phyloP scores from a whole-genome alignment of 306 rosid genomes.

The Sindora glabra region DNA sequence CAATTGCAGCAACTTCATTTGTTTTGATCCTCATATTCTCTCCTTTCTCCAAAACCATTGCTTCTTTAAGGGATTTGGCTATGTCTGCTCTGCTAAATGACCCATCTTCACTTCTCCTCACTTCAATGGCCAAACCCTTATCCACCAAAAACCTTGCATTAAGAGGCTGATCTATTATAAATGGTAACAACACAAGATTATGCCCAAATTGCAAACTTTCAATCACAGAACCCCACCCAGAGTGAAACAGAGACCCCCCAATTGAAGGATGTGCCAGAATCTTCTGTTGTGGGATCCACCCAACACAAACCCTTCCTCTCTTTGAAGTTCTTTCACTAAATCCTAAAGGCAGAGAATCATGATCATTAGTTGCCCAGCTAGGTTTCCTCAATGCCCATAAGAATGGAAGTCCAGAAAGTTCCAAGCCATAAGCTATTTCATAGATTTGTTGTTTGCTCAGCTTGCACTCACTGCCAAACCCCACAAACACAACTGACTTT shows the following conservation, averaged over 20 bases:
- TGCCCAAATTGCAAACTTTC: slow-evolving; percentile 37
- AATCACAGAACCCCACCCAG: slow-evolving; percentile 37
- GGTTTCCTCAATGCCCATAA: slow-evolving; percentile 35
- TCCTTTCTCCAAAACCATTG: slow-evolving; percentile 34
- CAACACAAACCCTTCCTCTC: slow-evolving; percentile 17
- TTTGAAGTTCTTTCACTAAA: slow-evolving; percentile 15
- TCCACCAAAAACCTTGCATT: slow-evolving; percentile 35
- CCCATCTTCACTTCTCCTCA: slow-evolving; percentile 31
- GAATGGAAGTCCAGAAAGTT: slow-evolving; percentile 32
- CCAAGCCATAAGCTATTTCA: slow-evolving; percentile 40
- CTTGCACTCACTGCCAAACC: slow-evolving; percentile 41
- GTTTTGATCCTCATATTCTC: slow-evolving; percentile 18
- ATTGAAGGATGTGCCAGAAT: slow-evolving; percentile 30
- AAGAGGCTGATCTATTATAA: slow-evolving; percentile 30
- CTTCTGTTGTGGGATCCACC: slow-evolving; percentile 36
- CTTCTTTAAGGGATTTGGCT: slow-evolving; percentile 22
- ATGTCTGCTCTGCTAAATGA: slow-evolving; percentile 22
- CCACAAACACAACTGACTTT: slow-evolving; percentile 31
- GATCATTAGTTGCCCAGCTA: slow-evolving; percentile 14
- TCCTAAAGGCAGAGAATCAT: slow-evolving; percentile 14
- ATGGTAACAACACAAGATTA: slow-evolving; percentile 26
- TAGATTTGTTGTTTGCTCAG: slow-evolving; percentile 24
- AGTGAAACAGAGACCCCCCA: slow-evolving; percentile 41
- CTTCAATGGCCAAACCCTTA: slow-evolving; percentile 28
- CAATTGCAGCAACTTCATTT: slow-evolving; percentile 14